Base-by-base conservation (phyloP, 192 early-diverging fungal genomes). In the Gigaspora rosea region DNA sequence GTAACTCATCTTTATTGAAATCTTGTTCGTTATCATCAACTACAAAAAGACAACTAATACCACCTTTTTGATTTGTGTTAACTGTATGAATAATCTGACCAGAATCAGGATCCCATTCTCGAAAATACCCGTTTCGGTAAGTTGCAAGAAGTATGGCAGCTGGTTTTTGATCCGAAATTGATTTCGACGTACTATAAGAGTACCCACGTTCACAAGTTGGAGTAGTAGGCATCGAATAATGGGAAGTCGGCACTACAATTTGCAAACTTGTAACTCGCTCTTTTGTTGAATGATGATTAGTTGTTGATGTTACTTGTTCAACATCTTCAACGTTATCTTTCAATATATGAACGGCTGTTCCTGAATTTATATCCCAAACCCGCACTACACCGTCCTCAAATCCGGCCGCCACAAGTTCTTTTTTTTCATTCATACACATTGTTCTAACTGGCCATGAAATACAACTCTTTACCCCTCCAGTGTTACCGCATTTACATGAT, bases 351-450 rank as follows among this genome's bases (percentile, higher is more conserved):
- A 5, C 66, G 4, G 63, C 62, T 36, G 66, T 63, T 8, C 75
- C 75, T 32, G 75, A 66, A 41, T 57, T 32, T 36, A 76, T 66
- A 33, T 76, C 75, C 75, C 75, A 76, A 54, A 76, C 75, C 20
- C 75, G 36, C 9, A 76, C 63, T 35, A 76, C 75, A 66, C 75
- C 75, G 52, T 76, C 75, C 66, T 76, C 75, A 54, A 76, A 76
- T 54, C 75, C 75, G 18, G 75, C 75, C 10, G 75, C 75, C 20
- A 50, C 61, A 15, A 65, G 32, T 20, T 66, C 75, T 41, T 36
- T 22, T 36, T 64, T 65, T 56, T 76, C 75, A 35, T 47, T 65
- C 61, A 56, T 66, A 57, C 75, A 76, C 49, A 76, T 35, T 8
- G 61, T 20, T 18, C 75, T 76, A 20, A 76, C 75, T 20, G 75